A percentile compares a stretch with the other conserved stretches of the same genome.
Conservation (phyloP, 1,139 yeast genomes). For the Groenewaldozyma sp. region DNA sequence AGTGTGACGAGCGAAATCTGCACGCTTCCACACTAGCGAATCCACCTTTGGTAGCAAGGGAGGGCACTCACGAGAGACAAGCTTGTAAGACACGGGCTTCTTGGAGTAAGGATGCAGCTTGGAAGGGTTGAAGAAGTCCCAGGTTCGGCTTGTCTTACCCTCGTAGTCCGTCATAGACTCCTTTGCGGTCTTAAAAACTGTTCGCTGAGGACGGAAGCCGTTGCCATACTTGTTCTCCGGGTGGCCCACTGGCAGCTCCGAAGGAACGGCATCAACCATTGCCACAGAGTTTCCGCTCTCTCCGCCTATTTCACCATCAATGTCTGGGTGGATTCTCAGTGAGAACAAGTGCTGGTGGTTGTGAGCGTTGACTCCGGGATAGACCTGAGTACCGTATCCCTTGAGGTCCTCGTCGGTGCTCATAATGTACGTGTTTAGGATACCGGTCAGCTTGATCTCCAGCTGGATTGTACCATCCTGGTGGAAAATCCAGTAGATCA, state of each 20-base stretch:
- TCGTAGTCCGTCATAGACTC: constrained; percentile 60
- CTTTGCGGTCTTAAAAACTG: constrained; percentile 52
- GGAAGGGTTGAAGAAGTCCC: constrained; percentile 72
- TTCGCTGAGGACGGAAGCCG: constrained; percentile 59
- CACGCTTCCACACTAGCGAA: constrained; percentile 68
- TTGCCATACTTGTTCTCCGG: constrained; percentile 37
- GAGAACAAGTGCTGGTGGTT: constrained; percentile 80
- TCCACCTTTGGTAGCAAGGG: constrained; percentile 66
- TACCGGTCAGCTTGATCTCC: constrained; percentile 73
- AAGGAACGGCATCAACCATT: constrained; percentile 56
- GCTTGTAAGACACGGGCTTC: constrained; percentile 66
- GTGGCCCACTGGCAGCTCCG: constrained; percentile 32
- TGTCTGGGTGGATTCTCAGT: constrained; percentile 69
- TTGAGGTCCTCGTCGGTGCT: constrained; percentile 52
- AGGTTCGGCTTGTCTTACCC: constrained; percentile 56
- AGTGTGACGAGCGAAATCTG: constrained; percentile 68
- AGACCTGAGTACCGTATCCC: constrained; percentile 73
- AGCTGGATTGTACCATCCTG: constrained; percentile 77
- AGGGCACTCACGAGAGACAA: constrained; percentile 70
- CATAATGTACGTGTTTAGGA: constrained; percentile 31
- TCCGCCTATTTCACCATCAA: too few relatives aligned
- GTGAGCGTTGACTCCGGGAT: constrained; percentile 76
- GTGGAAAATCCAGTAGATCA: constrained; percentile 73
- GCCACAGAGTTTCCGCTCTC: constrained; percentile 75
- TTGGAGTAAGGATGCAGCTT: constrained; percentile 59